Conservation (phyloP, 768 basidiomycete genomes). For the Termitomyces sp. region DNA sequence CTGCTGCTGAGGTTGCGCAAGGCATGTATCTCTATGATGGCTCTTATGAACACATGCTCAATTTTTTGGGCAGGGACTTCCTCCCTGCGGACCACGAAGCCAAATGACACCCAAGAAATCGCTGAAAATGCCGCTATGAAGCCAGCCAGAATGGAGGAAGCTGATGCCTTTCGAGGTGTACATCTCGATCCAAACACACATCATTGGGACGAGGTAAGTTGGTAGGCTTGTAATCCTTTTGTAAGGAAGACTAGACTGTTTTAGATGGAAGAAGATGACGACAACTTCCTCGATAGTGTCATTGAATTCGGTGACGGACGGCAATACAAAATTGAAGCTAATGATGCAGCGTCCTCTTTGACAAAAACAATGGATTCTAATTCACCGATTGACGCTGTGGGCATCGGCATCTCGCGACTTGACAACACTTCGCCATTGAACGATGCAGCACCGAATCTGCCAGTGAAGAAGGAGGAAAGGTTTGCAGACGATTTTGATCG, state of each 20-base stretch:
- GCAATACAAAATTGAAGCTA: constrained; percentile 76
- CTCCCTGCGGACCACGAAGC: constrained; percentile 30
- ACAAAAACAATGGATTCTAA: constrained; percentile 10
- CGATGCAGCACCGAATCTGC: constrained; percentile 26
- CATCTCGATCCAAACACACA: constrained; percentile 92
- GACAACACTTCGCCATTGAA: constrained; percentile 17
- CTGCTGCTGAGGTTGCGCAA: constrained; percentile 91
- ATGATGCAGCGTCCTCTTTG: constrained; percentile 27
- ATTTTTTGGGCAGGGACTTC: constrained; percentile 20
- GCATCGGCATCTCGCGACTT: constrained; percentile 15
- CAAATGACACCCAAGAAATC: constrained; percentile 37
- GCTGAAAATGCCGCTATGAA: constrained; percentile 51
- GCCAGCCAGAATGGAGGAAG: constrained; percentile 69
- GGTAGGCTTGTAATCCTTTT: not conserved
- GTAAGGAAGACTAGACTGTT: not conserved
- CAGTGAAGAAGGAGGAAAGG: constrained; percentile 78
- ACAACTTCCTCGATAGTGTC: constrained; percentile 82
- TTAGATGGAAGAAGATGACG: constrained; percentile 89
- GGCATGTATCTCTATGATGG: constrained; percentile 38
- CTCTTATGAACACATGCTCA: constrained; percentile 2
- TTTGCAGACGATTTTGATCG: constrained; percentile 95
- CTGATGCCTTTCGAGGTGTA: constrained; percentile 91
- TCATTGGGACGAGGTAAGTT: constrained; percentile 95
- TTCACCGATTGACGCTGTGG: constrained; percentile 17
- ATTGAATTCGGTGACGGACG: constrained; percentile 96